These are phyloP conservation scores for Leccinum broughii DNA, from an alignment of 768 basidiomycete genomes.

Conservation along the genomic window DNA sequence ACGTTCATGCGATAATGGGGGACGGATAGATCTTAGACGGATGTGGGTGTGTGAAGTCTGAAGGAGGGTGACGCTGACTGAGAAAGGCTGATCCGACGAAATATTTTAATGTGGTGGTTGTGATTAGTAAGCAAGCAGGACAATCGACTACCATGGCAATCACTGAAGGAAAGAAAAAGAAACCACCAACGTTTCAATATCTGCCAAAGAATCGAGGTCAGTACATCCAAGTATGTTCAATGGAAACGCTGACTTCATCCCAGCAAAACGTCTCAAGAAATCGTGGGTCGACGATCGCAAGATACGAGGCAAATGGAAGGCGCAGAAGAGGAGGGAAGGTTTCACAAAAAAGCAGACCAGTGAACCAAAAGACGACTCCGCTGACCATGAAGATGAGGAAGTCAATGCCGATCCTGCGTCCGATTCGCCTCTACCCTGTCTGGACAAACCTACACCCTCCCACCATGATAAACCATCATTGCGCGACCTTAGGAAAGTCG, in stretches of 20 bases:
- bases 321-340: constrained; percentile 58
- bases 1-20: constrained; percentile 85
- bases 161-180: constrained; percentile 37
- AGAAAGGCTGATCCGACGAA: constrained; percentile 13
- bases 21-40: constrained; percentile 43
- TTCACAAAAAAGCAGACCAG: constrained; percentile 20
- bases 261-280: constrained; percentile 80
- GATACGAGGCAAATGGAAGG: constrained; percentile 77
- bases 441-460: constrained; percentile 8
- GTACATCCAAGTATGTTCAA: constrained; percentile 7
- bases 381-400: constrained; percentile 3
- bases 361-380: not conserved
- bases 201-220: constrained; percentile 63
- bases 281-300: constrained; percentile 78
- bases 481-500: constrained; percentile 61
- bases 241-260: constrained; percentile 7
- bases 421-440: constrained; percentile 1
- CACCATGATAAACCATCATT: constrained; percentile 35
- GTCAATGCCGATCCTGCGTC: not conserved
- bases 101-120: constrained; percentile 21
- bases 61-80: constrained; percentile 15
- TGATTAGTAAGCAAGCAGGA: constrained; percentile 27
- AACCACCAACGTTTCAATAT: constrained; percentile 71
- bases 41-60: constrained; percentile 43
- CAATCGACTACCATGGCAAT: constrained; percentile 1